These are phyloP conservation scores for Triglochin maritima DNA, from an alignment of 106 monocot species.

Conservation along the genomic window DNA sequence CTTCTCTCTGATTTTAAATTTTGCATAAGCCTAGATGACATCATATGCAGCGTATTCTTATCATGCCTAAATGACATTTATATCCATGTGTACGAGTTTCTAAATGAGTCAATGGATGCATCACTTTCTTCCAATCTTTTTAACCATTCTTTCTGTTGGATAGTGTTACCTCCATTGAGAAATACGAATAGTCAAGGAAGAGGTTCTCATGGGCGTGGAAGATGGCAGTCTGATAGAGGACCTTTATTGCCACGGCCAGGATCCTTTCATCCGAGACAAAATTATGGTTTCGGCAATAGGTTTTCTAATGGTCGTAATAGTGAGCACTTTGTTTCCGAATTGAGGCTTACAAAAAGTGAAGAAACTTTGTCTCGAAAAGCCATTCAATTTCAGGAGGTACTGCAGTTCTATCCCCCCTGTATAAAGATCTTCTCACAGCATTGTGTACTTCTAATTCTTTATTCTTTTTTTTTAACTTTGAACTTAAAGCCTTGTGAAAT, in stretches of 20 bases:
- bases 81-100: too few species aligned
- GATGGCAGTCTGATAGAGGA: conserved; percentile 60
- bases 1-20: too few species aligned
- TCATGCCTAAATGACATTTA: too few species aligned
- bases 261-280: conserved; percentile 47
- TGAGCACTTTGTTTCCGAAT: conserved; percentile 85
- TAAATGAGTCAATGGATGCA: too few species aligned
- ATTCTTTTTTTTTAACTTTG: not conserved
- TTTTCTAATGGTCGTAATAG: conserved; percentile 81
- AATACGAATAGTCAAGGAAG: conserved; percentile 45
- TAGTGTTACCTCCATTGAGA: conserved; percentile 57
- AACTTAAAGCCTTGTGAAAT: conserved; percentile 78
- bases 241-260: conserved; percentile 82
- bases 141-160: too few species aligned
- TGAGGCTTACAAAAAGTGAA: conserved; percentile 93
- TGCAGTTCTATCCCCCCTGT: not conserved
- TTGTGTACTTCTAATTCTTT: not conserved
- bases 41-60: too few species aligned
- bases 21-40: too few species aligned
- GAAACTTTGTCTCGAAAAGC: conserved; percentile 85
- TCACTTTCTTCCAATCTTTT: too few species aligned
- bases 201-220: conserved; percentile 62
- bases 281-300: conserved; percentile 66
- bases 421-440: not conserved
- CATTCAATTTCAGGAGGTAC: conserved; percentile 87